These are phyloP conservation scores for Populus ilicifolia DNA, from an alignment of 345 rosid species.

Conservation along the genomic window DNA sequence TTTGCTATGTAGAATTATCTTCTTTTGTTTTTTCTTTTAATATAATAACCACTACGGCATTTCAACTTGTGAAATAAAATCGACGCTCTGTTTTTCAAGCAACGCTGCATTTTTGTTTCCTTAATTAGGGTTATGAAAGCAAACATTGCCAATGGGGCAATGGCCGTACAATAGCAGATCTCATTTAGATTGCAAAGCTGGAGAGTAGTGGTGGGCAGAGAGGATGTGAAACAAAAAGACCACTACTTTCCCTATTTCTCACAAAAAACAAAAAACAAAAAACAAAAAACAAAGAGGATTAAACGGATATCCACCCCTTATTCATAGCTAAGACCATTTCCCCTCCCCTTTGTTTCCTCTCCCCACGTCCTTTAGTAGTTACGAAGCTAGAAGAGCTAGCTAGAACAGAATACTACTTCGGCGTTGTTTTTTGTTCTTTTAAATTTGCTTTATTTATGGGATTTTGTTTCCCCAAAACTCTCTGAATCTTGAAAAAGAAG, in stretches of 20 bases:
- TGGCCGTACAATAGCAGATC: not conserved
- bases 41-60: not conserved
- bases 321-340: slow-evolving; percentile 17
- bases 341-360: not conserved
- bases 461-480: slow-evolving; percentile 13
- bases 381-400: not conserved
- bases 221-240: not conserved
- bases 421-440: slow-evolving; percentile 8
- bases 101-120: not conserved
- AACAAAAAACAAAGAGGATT: not conserved
- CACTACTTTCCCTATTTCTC: slow-evolving; percentile 12
- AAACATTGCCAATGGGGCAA: not conserved
- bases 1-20: not conserved
- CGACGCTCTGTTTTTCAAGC: not conserved
- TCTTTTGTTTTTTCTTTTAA: not conserved
- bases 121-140: not conserved
- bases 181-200: not conserved
- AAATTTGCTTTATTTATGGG: not conserved
- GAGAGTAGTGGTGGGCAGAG: not conserved
- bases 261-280: not conserved
- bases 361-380: not conserved
- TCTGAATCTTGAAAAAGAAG: slow-evolving; percentile 11
- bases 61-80: not conserved
- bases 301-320: slow-evolving; percentile 22
- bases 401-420: not conserved